These are phyloP conservation scores for Fusarium nematophilum DNA, from an alignment of 2,329 filamentous ascomycete species.

Conservation along the genomic window DNA sequence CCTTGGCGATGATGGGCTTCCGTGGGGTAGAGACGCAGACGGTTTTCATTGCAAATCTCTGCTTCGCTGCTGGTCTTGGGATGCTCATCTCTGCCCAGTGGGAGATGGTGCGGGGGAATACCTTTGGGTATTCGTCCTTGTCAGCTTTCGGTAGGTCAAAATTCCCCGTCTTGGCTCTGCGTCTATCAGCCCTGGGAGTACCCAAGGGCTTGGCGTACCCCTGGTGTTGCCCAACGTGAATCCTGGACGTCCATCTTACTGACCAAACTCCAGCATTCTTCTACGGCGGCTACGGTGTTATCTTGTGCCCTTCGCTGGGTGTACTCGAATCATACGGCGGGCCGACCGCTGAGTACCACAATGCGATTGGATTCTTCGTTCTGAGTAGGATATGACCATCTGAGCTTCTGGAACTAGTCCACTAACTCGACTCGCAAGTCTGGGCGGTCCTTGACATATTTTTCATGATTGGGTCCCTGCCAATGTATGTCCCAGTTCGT, in stretches of 20 bases:
- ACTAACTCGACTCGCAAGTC: constrained; percentile 29
- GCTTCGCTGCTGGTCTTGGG: constrained; percentile 44
- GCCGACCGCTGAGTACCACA: constrained; percentile 42
- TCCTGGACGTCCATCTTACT: neutral
- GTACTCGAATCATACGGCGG: constrained; percentile 43
- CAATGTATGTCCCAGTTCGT: constrained; percentile 23
- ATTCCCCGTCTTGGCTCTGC: accelerated
- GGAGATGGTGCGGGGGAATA: constrained; percentile 43
- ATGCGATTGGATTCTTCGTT: constrained; percentile 45
- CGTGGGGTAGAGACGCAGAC: constrained; percentile 43
- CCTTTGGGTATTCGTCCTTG: constrained; percentile 45
- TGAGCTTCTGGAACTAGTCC: accelerated
- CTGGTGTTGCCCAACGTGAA: no score
- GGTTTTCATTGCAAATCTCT: constrained; percentile 44
- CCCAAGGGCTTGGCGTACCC: no score
- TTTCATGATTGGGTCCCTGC: constrained; percentile 41
- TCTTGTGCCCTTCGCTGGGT: constrained; percentile 40
- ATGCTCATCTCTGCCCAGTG: constrained; percentile 46
- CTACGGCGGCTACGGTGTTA: constrained; percentile 44
- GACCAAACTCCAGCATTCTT: constrained; percentile 33
- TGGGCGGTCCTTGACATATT: constrained; percentile 44
- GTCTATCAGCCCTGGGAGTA: no score
- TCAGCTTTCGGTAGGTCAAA: constrained; percentile 40
- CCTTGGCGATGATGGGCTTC: constrained; percentile 45
- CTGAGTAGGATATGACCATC: constrained; percentile 23